Evolutionary conservation across 176 grass and related monocot species (phyloP), one percentile per base, ranked within the genome.

Genomic region (Areca catechu): DNA sequence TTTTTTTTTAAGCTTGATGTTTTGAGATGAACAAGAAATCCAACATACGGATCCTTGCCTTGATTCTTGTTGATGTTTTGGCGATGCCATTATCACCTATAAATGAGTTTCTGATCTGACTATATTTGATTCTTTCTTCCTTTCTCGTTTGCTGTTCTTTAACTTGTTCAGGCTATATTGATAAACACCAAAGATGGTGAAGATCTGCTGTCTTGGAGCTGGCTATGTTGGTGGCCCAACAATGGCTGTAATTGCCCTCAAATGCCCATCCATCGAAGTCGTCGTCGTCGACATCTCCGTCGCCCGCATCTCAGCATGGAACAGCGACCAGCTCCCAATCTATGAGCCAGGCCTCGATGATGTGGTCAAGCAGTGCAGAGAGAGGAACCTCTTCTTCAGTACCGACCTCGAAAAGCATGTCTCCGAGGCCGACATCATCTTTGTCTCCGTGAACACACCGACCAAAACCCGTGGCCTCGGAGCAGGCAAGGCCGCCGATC

Each of bases 121-220:
- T 43, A 14, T 12, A 12, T 43, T 43, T 43, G 7, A 10, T 2
- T 30, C 28, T 7, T 14, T 43, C 34, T 12, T 25, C 24, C 3
- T 25, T 3, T 12, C 7, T 12, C 12, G 7, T 37, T 37, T 37
- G 34, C 34, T 37, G 34, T 37, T 37, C 34, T 10, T 37, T 37
- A 37, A 37, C 34, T 37, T 2, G 34, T 37, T 43, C 34, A 43
- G 34, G 34, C 34, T 43, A 34, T 43, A n/a, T n/a, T 7, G 5
- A 5, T 43, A 12, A 29, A 43, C 9, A 14, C 1, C 21, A 21
- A 56, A 56, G 25, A 68, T 68, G 65, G 51, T 68, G 52, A 68
- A 68, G 51, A 68, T 68, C 51, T 68, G 65, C 18, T 68, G 65
- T 53, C 19, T 68, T n/a, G 65, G 65, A 20, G 65, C 65, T 1